Evolutionary conservation across 352 stramenopile genomes (phyloP).

Genomic region (Phytopythium oedochilum): DNA sequence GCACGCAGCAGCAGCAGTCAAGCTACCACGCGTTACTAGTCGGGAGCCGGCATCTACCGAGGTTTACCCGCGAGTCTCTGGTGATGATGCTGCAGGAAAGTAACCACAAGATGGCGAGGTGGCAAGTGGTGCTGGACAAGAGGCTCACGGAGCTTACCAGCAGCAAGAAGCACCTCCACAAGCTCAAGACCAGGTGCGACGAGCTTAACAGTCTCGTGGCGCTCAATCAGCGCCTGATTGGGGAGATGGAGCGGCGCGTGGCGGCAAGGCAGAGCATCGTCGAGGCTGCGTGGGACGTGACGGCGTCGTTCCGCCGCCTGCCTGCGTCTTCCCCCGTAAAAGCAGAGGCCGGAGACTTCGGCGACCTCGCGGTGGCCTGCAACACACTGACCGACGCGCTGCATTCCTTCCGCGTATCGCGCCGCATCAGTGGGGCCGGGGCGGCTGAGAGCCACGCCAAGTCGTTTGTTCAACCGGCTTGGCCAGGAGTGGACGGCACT

Average conservation of each 20-base stretch:
- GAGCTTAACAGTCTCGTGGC: slow-evolving; percentile 46
- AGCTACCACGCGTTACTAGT: neutral
- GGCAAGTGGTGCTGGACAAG: slow-evolving; percentile 38
- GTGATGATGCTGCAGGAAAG: slow-evolving; percentile 18
- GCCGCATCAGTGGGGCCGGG: neutral
- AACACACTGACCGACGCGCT: slow-evolving; percentile 32
- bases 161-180: slow-evolving; percentile 34
- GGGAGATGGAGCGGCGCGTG: slow-evolving; percentile 35
- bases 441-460: neutral
- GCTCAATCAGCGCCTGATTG: slow-evolving; percentile 36
- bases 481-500: neutral
- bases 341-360: slow-evolving; percentile 26
- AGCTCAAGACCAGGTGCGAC: slow-evolving; percentile 30
- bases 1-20: slow-evolving; percentile 15
- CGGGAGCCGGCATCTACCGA: neutral
- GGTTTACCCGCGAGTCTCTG: slow-evolving; percentile 5
- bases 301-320: slow-evolving; percentile 28
- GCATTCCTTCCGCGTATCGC: slow-evolving; percentile 23
- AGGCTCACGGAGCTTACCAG: slow-evolving; percentile 39
- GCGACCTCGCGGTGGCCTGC: slow-evolving; percentile 32
- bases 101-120: slow-evolving; percentile 38
- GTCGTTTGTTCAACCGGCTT: neutral
- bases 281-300: slow-evolving; percentile 36
- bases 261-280: slow-evolving; percentile 28
- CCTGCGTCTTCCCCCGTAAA: neutral